A percentile compares a stretch with the other conserved stretches of the same genome.
Evolutionary conservation across 139 green algal species (phyloP).

Genomic region (Volvox africanus): DNA sequence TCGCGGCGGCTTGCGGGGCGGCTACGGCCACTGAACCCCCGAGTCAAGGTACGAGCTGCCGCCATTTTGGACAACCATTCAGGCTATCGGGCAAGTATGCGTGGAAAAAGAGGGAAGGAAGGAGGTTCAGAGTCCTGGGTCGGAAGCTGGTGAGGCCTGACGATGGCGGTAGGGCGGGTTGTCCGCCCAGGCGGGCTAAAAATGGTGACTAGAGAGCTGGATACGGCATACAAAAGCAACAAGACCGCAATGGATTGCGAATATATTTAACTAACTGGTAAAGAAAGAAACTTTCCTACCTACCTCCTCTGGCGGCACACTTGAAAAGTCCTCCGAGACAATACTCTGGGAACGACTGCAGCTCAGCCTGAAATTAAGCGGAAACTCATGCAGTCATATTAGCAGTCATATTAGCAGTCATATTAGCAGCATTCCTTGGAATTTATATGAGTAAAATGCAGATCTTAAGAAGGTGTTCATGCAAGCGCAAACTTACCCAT

Average conservation of each 20-base stretch:
- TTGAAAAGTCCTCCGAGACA: slow-evolving; percentile 12
- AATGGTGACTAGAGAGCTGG: background rate
- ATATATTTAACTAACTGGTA: background rate
- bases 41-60: background rate
- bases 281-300: background rate
- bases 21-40: background rate
- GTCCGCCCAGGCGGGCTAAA: background rate
- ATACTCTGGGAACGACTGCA: slow-evolving; percentile 15
- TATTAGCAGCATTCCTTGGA: background rate
- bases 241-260: background rate
- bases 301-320: slow-evolving; percentile 22
- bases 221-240: background rate
- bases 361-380: background rate
- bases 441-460: background rate
- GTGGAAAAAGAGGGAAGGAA: background rate
- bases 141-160: background rate
- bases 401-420: background rate
- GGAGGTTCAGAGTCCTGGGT: background rate
- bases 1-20: slow-evolving; percentile 4
- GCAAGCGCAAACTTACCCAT: background rate
- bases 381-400: background rate
- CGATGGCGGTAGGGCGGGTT: background rate
- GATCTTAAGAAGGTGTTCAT: background rate
- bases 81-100: background rate
- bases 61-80: slow-evolving; percentile 26